phyloP scores from a whole-genome alignment of 2,329 filamentous ascomycete genomes.

The Grosmannia serpens region DNA sequence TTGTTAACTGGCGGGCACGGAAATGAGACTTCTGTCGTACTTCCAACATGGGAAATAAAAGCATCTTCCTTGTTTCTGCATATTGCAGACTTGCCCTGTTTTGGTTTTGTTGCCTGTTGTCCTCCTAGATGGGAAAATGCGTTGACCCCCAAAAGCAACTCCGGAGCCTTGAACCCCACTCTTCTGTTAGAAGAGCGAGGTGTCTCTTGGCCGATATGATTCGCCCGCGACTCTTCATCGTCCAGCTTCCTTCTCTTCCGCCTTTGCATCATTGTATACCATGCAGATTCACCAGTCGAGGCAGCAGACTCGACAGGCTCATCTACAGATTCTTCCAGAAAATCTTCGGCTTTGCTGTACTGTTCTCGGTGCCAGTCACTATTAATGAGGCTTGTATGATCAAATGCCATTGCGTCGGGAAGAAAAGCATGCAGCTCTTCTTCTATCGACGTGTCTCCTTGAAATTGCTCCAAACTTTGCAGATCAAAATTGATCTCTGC shows the following conservation, averaged over 20 bases:
- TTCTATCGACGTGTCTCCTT: neutral
- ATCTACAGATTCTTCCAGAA: neutral
- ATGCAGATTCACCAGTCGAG: neutral
- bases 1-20: slow-evolving; percentile 10
- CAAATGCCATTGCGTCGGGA: neutral
- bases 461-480: neutral
- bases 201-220: neutral
- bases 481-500: neutral
- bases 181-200: neutral
- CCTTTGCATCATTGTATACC: neutral
- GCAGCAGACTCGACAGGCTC: too few species aligned
- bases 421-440: neutral
- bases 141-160: slow-evolving; percentile 4
- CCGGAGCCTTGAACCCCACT: neutral
- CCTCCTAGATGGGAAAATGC: slow-evolving; percentile 4
- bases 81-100: neutral
- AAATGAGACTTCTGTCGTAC: neutral
- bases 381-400: neutral
- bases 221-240: neutral
- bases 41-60: neutral
- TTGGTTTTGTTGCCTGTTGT: neutral
- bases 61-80: neutral
- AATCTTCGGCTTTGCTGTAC: neutral
- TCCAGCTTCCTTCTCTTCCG: slow-evolving; percentile 5
- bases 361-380: neutral